Evolutionary conservation across 148 eudicot species (phyloP).

Genomic region (Gaultheria prostrata): DNA sequence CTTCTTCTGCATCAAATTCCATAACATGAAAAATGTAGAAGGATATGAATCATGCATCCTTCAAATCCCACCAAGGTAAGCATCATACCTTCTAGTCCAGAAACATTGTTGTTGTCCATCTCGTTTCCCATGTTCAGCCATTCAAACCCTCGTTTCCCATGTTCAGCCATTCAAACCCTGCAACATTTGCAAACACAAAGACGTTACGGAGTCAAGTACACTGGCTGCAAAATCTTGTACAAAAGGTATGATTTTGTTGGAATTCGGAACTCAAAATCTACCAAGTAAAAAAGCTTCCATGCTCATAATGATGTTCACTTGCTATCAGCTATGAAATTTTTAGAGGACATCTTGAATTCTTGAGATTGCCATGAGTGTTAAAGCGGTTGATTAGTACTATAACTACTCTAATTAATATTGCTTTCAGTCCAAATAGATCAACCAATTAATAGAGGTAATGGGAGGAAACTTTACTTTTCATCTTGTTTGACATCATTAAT

Average conservation of each 20-base stretch:
- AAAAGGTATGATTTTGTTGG: background rate
- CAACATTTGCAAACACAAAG: background rate
- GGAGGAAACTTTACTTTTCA: background rate
- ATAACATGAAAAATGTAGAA: no score
- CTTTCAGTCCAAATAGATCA: constrained; percentile 10
- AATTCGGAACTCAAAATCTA: constrained; percentile 5
- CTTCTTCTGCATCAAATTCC: constrained; percentile 25
- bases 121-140: constrained; percentile 26
- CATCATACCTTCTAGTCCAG: constrained; percentile 32
- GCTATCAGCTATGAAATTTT: constrained; percentile 26
- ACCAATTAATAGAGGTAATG: background rate
- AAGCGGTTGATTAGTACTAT: constrained; percentile 13
- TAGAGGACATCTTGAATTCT: constrained; percentile 9
- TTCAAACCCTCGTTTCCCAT: constrained; percentile 26
- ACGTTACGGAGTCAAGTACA: background rate
- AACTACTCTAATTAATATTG: no score
- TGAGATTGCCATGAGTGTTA: constrained; percentile 23
- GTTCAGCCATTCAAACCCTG: constrained; percentile 19
- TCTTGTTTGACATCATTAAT: background rate
- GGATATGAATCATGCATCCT: no score
- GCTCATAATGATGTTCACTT: constrained; percentile 25
- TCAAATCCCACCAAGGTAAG: background rate
- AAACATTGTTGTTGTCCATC: constrained; percentile 32
- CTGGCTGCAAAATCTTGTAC: background rate
- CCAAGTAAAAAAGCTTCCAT: background rate